Conservation (phyloP, 495 filamentous ascomycete species). For the Hypoxylon lienhwacheense region DNA sequence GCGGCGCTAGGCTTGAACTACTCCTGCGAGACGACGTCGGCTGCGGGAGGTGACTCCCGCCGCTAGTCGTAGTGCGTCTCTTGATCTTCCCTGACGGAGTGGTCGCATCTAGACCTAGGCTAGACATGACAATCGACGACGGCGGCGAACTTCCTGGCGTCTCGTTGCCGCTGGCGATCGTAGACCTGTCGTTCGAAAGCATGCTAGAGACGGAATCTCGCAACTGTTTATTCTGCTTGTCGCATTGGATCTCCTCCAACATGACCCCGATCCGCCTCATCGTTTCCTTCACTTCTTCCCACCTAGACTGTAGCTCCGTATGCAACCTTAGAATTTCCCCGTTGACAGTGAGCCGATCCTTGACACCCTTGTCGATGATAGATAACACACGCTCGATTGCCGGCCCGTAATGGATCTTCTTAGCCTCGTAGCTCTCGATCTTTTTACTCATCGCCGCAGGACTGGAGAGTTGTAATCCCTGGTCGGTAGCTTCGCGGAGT, state of each 20-base stretch:
- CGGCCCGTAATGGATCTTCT: conserved; percentile 92
- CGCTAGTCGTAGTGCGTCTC: conserved; percentile 46
- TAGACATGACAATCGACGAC: conserved; percentile 77
- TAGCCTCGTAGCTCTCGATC: conserved; percentile 91
- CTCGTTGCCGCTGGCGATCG: conserved; percentile 68
- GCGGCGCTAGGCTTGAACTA: conserved; percentile 36
- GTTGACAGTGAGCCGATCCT: conserved; percentile 88
- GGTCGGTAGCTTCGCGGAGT: conserved; percentile 77
- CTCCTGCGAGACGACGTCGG: conserved; percentile 41
- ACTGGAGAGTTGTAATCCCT: conserved; percentile 69
- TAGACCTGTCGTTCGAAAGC: conserved; percentile 81
- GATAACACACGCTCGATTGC: conserved; percentile 86
- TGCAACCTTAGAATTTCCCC: conserved; percentile 87
- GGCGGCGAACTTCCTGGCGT: conserved; percentile 90
- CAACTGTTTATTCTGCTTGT: conserved; percentile 70
- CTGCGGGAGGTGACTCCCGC: conserved; percentile 46
- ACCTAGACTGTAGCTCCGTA: conserved; percentile 76
- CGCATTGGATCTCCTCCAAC: conserved; percentile 70
- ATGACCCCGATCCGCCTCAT: conserved; percentile 73
- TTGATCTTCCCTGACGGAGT: conserved; percentile 45
- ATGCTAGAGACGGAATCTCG: conserved; percentile 94
- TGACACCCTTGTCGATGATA: conserved; percentile 91
- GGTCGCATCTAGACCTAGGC: conserved; percentile 52
- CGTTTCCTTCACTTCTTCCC: conserved; percentile 71
- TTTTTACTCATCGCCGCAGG: conserved; percentile 69